Base-by-base conservation (phyloP, 768 basidiomycete genomes). In the Lentinula raphanica region DNA sequence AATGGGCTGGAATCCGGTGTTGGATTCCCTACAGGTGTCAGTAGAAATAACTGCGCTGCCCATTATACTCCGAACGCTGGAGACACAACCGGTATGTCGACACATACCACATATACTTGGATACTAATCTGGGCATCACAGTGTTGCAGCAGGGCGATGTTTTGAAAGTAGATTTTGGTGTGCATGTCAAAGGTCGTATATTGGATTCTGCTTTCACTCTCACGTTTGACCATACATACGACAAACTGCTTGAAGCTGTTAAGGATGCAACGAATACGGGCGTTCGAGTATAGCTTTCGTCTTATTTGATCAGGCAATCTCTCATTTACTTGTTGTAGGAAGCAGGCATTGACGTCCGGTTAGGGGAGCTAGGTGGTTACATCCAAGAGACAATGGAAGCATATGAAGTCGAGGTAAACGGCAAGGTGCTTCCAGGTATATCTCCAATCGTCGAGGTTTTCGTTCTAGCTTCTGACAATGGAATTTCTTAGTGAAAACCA, bases 381-480 rank as follows among this genome's bases (percentile, higher is more conserved):
- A 95, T 98, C 56, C 96, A 99, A 71, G 97, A 99, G 69, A 95
- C 94, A 2, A 99, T 99, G 97, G 94, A 98, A 68, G 93, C 91
- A 0, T 98, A 98, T 66, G 97, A 98, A 69, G 96, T 99, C 11
- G 92, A 94, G 66, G 83, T 95, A n/a, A 81, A 83, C 13, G 88
- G 92, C 23, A 92, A 93, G 65, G 79, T 87, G 7, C 78, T 86
- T 63, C 93, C 88, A 50, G 92, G 94, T 94, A 36, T 64, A n/a
- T 2, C 5, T 12, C 2, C 23, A 48, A 28, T 28, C 19, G 11
- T 50, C 13, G 15, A 58, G 56, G 8, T 58, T 38, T 19, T 4
- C 32, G 23, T n/a, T n/a, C n/a, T n/a, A 29, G 11, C 7, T 44
- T 38, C 40, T 21, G 58, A 48, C 57, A 49, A 50, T 46, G 27